Conservation (phyloP, 805 yeast genomes). For the Lipomyces starkeyi region DNA sequence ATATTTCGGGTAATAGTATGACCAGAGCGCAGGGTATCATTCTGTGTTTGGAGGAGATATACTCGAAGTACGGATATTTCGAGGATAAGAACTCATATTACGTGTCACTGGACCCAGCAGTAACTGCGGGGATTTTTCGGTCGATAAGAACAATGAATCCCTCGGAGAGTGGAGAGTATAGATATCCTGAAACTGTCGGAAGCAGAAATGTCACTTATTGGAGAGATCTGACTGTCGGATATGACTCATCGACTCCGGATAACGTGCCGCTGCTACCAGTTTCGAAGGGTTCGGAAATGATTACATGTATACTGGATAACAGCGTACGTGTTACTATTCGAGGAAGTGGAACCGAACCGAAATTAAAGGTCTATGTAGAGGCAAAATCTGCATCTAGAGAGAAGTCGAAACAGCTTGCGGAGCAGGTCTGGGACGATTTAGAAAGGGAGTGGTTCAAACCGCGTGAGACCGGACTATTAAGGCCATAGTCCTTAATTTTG, state of each 20-base stretch:
- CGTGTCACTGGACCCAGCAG: conserved; percentile 59
- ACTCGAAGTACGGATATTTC: conserved; percentile 73
- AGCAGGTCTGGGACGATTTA: conserved; percentile 68
- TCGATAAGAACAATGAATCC: conserved; percentile 51
- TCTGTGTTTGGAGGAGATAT: conserved; percentile 58
- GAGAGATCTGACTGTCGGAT: conserved; percentile 87
- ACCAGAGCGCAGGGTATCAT: conserved; percentile 30
- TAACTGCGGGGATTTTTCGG: conserved; percentile 62
- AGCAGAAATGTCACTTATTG: conserved; percentile 62
- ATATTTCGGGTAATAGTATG: conserved; percentile 16
- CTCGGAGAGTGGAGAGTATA: conserved; percentile 30
- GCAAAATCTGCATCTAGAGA: conserved; percentile 60
- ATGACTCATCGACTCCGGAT: conserved; percentile 68
- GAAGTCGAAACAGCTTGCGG: conserved; percentile 53
- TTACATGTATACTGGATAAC: conserved; percentile 62
- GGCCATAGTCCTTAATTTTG: conserved; percentile 13
- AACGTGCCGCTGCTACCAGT: conserved; percentile 69
- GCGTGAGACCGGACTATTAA: conserved; percentile 50
- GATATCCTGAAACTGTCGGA: conserved; percentile 61
- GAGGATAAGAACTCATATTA: conserved; percentile 90
- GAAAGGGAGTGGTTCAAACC: conserved; percentile 80
- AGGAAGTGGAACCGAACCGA: conserved; percentile 97
- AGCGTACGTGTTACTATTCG: conserved; percentile 80
- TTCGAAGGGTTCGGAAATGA: conserved; percentile 82
- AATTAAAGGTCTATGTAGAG: conserved; percentile 88